These are phyloP conservation scores for Neurospora sp. DNA, from an alignment of 2,329 filamentous ascomycete genomes.

Conservation along the genomic window DNA sequence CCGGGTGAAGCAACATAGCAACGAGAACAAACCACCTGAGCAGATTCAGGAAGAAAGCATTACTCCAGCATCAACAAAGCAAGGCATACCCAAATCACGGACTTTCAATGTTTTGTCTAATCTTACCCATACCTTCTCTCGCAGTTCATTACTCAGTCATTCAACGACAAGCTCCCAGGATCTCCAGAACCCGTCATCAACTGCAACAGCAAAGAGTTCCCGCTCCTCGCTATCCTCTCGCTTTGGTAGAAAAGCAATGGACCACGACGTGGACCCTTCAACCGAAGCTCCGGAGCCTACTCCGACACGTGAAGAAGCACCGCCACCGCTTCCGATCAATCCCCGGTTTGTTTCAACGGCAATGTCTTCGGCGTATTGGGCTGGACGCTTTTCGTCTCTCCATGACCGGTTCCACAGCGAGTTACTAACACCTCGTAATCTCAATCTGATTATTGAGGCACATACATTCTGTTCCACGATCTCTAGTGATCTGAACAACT, in stretches of 20 bases:
- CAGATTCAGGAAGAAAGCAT: not conserved
- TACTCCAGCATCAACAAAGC: not conserved
- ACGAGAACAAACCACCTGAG: not conserved
- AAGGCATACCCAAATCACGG: conserved; percentile 11
- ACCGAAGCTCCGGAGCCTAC: conserved; percentile 3
- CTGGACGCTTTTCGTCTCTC: conserved; percentile 48
- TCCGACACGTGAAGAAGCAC: not conserved
- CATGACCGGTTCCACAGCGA: conserved; percentile 44
- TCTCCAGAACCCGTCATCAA: not conserved
- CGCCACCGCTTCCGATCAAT: conserved; percentile 12
- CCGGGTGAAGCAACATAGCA: not conserved
- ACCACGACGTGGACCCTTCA: not conserved
- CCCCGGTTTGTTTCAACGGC: conserved; percentile 28
- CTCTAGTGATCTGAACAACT: not conserved
- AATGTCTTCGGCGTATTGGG: conserved; percentile 47
- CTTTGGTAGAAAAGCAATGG: not conserved
- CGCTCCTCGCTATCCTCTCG: not conserved
- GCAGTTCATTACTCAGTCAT: conserved; percentile 8
- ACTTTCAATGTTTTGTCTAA: conserved; percentile 13
- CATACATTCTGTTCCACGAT: conserved; percentile 1
- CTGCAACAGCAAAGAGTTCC: conserved; percentile 9
- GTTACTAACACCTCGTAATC: conserved; percentile 15
- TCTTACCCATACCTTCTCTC: conserved; percentile 15
- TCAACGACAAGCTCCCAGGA: not conserved
- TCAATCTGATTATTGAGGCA: conserved; percentile 15